Percentiles rank a stretch among this genome's conserved stretches.
Conservation (phyloP, 2,329 filamentous ascomycete genomes). For the Fusarium napiforme region DNA sequence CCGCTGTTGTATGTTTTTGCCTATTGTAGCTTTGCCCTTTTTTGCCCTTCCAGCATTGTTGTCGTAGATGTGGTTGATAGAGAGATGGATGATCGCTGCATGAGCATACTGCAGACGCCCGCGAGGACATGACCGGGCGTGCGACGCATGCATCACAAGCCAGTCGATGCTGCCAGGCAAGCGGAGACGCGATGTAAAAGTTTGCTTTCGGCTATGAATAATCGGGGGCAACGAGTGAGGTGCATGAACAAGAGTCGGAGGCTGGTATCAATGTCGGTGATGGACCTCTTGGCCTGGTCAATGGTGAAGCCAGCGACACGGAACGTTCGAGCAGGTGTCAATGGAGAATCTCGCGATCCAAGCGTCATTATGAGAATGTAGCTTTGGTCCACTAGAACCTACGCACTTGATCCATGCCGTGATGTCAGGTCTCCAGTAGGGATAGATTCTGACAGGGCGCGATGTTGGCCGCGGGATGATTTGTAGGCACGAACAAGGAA, state of each 20-base stretch:
- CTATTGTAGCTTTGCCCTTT: background rate
- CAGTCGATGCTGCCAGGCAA: background rate
- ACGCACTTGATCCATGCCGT: background rate
- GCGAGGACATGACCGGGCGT: background rate
- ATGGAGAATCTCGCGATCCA: background rate
- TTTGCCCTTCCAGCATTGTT: background rate
- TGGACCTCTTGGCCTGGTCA: background rate
- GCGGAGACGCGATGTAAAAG: too few species aligned
- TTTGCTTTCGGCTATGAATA: background rate
- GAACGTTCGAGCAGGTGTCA: background rate
- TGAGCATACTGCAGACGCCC: rapidly evolving
- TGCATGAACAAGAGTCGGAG: too few species aligned
- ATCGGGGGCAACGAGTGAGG: too few species aligned
- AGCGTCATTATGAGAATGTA: background rate
- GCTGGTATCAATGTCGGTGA: too few species aligned
- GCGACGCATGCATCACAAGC: background rate
- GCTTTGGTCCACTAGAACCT: background rate
- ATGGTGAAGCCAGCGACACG: background rate
- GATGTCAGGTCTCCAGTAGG: background rate
- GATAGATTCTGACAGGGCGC: background rate
- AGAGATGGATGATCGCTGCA: too few species aligned
- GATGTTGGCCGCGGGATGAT: background rate
- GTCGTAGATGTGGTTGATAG: background rate
- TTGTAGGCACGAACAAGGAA: background rate
- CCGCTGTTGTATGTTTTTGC: constrained; percentile 11